These are phyloP conservation scores for Hsuehochloa calcarea DNA, from an alignment of 176 grass and related monocot species.

Conservation along the genomic window DNA sequence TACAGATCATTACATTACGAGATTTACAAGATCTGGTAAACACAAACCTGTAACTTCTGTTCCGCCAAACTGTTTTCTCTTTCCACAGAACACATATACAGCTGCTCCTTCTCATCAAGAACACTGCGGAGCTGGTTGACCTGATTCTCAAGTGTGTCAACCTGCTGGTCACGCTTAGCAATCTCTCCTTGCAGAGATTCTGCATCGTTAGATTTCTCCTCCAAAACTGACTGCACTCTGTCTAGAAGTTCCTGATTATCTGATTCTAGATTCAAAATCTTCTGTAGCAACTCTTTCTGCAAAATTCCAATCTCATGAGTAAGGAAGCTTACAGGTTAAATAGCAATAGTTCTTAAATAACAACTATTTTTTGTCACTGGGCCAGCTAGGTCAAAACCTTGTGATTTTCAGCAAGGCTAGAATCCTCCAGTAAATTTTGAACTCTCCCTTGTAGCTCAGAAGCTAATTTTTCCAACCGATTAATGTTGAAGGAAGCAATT, in stretches of 20 bases:
- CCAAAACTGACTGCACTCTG: constrained; percentile 48
- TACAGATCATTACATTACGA: constrained; percentile 21
- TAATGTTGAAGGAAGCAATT: constrained; percentile 59
- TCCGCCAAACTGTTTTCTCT: constrained; percentile 75
- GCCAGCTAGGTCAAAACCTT: constrained; percentile 50
- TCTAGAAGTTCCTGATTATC: constrained; percentile 66
- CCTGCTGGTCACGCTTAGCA: constrained; percentile 59
- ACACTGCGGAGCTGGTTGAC: constrained; percentile 46
- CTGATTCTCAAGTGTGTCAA: constrained; percentile 67
- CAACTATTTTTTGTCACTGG: not conserved
- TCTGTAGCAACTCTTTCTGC: constrained; percentile 72
- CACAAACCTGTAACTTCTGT: constrained; percentile 71
- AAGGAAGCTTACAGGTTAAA: constrained; percentile 25
- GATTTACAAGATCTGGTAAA: constrained; percentile 13
- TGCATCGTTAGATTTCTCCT: constrained; percentile 63
- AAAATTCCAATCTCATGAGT: constrained; percentile 36
- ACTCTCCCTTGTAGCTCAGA: constrained; percentile 69
- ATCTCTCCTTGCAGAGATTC: constrained; percentile 72
- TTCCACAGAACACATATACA: constrained; percentile 56
- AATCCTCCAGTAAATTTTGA: constrained; percentile 61
- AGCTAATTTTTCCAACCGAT: constrained; percentile 51
- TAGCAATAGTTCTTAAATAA: not conserved
- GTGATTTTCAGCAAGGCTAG: constrained; percentile 59
- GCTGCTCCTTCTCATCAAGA: constrained; percentile 82
- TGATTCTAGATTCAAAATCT: constrained; percentile 67